Percentiles rank a stretch among this genome's conserved stretches.
Conservation (phyloP, 2,329 filamentous ascomycete genomes). For the Penicillium glabrum region DNA sequence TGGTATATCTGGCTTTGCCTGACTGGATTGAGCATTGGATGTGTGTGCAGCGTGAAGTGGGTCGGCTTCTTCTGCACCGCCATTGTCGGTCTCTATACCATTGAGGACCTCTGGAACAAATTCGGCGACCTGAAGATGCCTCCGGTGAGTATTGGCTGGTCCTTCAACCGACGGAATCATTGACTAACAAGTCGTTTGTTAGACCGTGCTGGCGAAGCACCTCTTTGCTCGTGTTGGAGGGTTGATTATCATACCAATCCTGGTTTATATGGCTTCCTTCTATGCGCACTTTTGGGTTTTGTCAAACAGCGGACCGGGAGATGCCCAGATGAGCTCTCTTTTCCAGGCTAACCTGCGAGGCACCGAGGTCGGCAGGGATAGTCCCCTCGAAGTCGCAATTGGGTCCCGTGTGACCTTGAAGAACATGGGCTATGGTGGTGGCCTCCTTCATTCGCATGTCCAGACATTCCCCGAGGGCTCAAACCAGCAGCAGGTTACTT, state of each 20-base stretch:
- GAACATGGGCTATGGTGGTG: conserved; percentile 99
- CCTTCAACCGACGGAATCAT: neutral
- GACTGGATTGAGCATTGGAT: conserved; percentile 93
- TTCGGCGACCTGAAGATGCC: conserved; percentile 94
- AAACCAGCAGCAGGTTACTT: conserved; percentile 92
- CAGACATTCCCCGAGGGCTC: conserved; percentile 96
- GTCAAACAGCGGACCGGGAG: conserved; percentile 89
- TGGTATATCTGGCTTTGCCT: conserved; percentile 96
- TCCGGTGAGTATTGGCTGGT: conserved; percentile 54
- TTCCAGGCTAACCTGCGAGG: conserved; percentile 97
- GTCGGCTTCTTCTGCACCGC: conserved; percentile 95
- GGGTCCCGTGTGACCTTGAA: conserved; percentile 92
- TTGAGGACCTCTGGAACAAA: conserved; percentile 97
- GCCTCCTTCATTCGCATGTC: conserved; percentile 91
- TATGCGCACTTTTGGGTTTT: conserved; percentile 92
- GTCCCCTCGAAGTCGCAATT: conserved; percentile 84
- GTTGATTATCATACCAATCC: conserved; percentile 81
- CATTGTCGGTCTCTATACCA: conserved; percentile 90
- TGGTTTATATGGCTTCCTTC: conserved; percentile 95
- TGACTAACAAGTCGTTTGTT: conserved; percentile 32
- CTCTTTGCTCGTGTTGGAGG: conserved; percentile 77
- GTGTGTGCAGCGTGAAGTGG: conserved; percentile 97
- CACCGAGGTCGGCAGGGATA: conserved; percentile 91
- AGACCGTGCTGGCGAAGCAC: conserved; percentile 71
- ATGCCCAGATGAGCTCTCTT: conserved; percentile 99